Evolutionary conservation across 179 eudicot genomes (phyloP), one percentile per base, ranked within the genome.

Genomic region (Corrigiola litoralis): DNA sequence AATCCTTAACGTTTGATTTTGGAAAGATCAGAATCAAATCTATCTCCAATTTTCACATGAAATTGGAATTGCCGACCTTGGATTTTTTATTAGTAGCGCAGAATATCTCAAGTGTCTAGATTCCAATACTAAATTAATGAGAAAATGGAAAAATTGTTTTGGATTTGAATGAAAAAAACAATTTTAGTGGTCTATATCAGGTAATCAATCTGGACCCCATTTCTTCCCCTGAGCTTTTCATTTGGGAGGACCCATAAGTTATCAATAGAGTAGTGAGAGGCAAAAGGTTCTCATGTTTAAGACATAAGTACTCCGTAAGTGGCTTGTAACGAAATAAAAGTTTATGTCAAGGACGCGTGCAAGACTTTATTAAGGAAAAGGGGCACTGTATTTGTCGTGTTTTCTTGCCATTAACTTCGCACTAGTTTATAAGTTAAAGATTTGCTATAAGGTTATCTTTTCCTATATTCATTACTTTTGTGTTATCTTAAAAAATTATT

Each of bases 341-440:
- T 18, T 8, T 29, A n/a, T 37, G 5, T n/a, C 11, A 31, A 70
- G 17, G 62, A 42, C 32, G 55, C 38, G 74, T 70, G 67, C 17
- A 18, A 61, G 2, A 44, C 20, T 64, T 17, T 51, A 42, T 48
- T 47, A 55, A 34, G 69, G 36, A 51, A 54, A 51, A 51, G 27
- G 63, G 12, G 24, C 16, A 13, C 18, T 63, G 17, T 6, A 31
- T 57, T 37, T 71, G 53, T 66, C 53, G 5, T 54, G 45, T 44
- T 49, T 45, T 46, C 6, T 5, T 56, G 18, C 32, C 46, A 67
- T 44, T 63, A 41, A 5, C 6, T 33, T 57, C 33, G 60, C 52
- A 67, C 36, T 57, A 56, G 16, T 14, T 50, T 2, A n/a, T n/a
- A n/a, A n/a, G n/a, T n/a, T n/a, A n/a, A n/a, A n/a, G n/a, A n/a